Percentiles rank a stretch among this genome's conserved stretches.
These are phyloP conservation scores for Apiotrichum laibachii DNA, from an alignment of 1,284 basidiomycete genomes.

Conservation along the genomic window DNA sequence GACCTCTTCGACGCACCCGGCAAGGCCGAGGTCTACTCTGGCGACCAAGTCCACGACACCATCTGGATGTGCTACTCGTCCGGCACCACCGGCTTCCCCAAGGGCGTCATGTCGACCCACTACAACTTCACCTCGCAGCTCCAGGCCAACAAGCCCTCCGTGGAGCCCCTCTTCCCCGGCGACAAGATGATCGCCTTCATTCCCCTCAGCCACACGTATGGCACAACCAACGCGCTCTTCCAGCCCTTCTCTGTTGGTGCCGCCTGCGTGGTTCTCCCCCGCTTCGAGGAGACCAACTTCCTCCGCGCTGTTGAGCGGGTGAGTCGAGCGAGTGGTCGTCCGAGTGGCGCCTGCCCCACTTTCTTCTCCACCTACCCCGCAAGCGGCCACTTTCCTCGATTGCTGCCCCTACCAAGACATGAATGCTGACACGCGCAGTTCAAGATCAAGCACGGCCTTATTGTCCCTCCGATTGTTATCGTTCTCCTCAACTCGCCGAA, in stretches of 20 bases:
- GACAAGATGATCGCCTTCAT: slow-evolving; percentile 20
- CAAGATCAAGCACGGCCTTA: slow-evolving; percentile 61
- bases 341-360: not conserved
- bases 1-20: slow-evolving; percentile 15
- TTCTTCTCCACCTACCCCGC: not conserved
- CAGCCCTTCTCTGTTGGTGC: slow-evolving; percentile 62
- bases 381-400: too few species aligned
- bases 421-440: slow-evolving; percentile 52
- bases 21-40: slow-evolving; percentile 12
- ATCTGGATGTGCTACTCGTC: slow-evolving; percentile 62
- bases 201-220: slow-evolving; percentile 22
- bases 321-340: slow-evolving; percentile 51
- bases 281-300: slow-evolving; percentile 59
- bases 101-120: slow-evolving; percentile 60
- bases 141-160: slow-evolving; percentile 11
- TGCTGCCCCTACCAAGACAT: too few species aligned
- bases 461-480: slow-evolving; percentile 83
- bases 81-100: slow-evolving; percentile 57
- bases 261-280: slow-evolving; percentile 65
- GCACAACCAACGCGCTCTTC: slow-evolving; percentile 53
- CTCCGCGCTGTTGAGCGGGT: slow-evolving; percentile 65
- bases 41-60: slow-evolving; percentile 19
- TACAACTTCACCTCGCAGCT: slow-evolving; percentile 58
- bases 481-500: slow-evolving; percentile 53
- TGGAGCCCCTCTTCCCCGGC: slow-evolving; percentile 12